Evolutionary conservation across 805 yeast species (phyloP), one percentile per base, ranked within the genome.

Genomic region (Saccharomycopsis selenospora): DNA sequence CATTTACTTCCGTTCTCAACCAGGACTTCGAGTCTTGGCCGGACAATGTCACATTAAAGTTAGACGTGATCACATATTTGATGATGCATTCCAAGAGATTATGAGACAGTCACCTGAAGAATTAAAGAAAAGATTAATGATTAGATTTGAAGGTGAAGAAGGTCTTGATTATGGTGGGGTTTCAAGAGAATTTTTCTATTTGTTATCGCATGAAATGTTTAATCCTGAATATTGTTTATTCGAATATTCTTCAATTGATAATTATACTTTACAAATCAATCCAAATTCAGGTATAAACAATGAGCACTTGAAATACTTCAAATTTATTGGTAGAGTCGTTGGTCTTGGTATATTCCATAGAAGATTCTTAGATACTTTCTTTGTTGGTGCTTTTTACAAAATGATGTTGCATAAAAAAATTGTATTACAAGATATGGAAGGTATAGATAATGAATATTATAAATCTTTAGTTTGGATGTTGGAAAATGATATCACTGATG

Each of bases 101-200:
- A 93, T 93, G 99, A 83, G 99, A 67, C 99, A 93, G 71, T 83
- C 96, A 2, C 98, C 99, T 17, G 97, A 90, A 67, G 99, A 93
- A 65, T 77, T 93, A 69, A 95, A 93, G 77, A 93, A 93, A 73
- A 77, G 99, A 64, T 72, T 93, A 55, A 93, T 93, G 99, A 93
- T 93, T 67, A 89, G 91, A 66, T 93, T 93, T 61, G 99, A 93
- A 59, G 99, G 99, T 53, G 99, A 93, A 71, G 99, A 93, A 73
- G 99, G 99, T 67, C 77, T 93, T 60, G 99, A 93, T 72, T 93
- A 93, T 64, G 99, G 99, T 76, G 99, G 99, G 65, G 98, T 93
- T 54, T 88, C 97, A 26, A 79, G 99, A 71, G 99, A 93, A 68
- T 93, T 88, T 67, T 93, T 93, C 82, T 93, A 90, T 70, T 75